Evolutionary conservation across 2,329 filamentous ascomycete species (phyloP), one percentile per base, ranked within the genome.

Genomic region (Xylogone sp.): DNA sequence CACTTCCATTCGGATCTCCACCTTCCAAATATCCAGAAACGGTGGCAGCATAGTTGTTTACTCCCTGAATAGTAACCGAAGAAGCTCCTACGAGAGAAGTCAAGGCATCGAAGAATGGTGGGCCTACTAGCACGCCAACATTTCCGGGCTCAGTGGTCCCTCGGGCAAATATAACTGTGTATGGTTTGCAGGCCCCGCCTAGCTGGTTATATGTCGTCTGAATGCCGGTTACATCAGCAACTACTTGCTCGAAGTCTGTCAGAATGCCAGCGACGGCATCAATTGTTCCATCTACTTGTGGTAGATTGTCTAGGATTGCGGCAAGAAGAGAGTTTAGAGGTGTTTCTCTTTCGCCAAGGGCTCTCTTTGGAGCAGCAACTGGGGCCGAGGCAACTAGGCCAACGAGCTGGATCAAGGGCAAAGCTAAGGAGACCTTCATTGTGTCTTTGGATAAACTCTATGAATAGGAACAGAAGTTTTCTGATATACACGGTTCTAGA

Each of bases 111-210:
- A 67, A 65, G 46, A 66, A 61, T 16, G 63, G 62, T 8, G 66
- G 65, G 5, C 67, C 67, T 5, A 63, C 63, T 5, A 66, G 50
- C 13, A 63, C 61, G 1, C 68, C 69, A 60, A 78, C 70, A 61
- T 77, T 75, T n/a, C 75, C 75, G 6, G 64, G 57, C 56, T 78
- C 75, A 13, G 69, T 72, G 12, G 74, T 76, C 21, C 73, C 75
- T 44, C 75, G 70, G 9, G 75, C 74, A 55, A 73, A 78, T 45
- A 77, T 72, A 46, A 78, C 72, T 21, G 75, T 70, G 42, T 65
- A 64, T 9, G 51, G 21, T n/a, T 46, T 63, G 39, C 63, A 65
- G 21, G 53, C 19, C 16, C 50, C 46, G 0, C 53, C 50, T 16
- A 64, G 49, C 31, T 62, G 45, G 39, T 65, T 65, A 45, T 62